Evolutionary conservation across 148 eudicot genomes (phyloP).

Genomic region (Cornus controversa): DNA sequence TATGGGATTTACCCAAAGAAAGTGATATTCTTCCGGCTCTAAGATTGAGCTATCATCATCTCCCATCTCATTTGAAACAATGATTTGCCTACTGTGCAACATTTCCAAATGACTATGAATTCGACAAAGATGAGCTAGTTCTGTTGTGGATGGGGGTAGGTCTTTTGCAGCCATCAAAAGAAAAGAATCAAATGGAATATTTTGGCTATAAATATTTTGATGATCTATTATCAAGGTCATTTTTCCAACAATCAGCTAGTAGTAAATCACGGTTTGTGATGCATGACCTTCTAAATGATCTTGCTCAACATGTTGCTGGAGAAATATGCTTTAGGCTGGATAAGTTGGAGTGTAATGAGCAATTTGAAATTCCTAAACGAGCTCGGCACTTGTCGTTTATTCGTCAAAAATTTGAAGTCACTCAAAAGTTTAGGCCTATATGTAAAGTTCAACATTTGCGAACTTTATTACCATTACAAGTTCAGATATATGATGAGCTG

Average conservation of each 20-base stretch:
- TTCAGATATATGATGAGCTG: too few species aligned
- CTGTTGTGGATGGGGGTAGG: constrained; percentile 30
- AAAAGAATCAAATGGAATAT: not conserved
- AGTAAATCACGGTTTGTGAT: not conserved
- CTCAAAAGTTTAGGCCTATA: not conserved
- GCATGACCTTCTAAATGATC: not conserved
- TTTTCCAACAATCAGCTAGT: not conserved
- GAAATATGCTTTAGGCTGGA: too few species aligned
- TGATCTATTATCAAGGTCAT: not conserved
- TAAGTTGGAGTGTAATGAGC: not conserved
- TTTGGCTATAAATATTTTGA: not conserved
- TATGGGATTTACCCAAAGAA: too few species aligned
- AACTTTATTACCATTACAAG: too few species aligned
- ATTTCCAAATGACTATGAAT: constrained; percentile 24
- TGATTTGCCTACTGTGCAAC: constrained; percentile 25
- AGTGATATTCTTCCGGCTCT: constrained; percentile 11
- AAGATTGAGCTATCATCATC: constrained; percentile 24
- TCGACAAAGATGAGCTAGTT: constrained; percentile 17
- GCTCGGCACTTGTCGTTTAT: not conserved
- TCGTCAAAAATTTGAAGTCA: not conserved
- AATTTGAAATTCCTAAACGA: not conserved
- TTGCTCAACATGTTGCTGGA: not conserved
- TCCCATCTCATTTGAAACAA: constrained; percentile 23
- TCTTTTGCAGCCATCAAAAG: not conserved
- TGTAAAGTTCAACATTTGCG: not conserved